Evolutionary conservation across 257 asterid species (phyloP), one percentile per base, ranked within the genome.

Genomic region (Solanum paucissectum): DNA sequence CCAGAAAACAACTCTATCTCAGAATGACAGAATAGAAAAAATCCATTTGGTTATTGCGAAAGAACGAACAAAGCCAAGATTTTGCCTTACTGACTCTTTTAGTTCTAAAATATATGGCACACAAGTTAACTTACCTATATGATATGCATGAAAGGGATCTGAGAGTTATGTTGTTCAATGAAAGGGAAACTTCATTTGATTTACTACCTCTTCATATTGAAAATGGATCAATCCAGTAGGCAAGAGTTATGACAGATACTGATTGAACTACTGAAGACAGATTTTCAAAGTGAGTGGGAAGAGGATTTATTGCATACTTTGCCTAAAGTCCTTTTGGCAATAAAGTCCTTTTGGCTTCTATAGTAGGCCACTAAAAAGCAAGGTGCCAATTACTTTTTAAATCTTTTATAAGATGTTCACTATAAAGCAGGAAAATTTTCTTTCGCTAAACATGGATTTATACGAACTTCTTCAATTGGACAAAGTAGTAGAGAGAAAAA

Each of bases 251-350:
- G 37, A 83, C 38, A 18, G 29, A 37, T 27, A 66, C 58, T 73
- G 86, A 55, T 68, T 46, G 90, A 85, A 89, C 42, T 81, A 87
- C 86, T 83, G 87, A 84, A 87, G 90, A 76, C 87, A 86, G 58
- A 89, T 91, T 69, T 88, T 89, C 38, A 75, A 87, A 76, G 77
- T 77, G 83, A 20, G 60, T 34, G 25, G 33, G 20, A 46, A 66
- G 89, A 90, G 32, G 85, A 90, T 85, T 85, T 76, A 89, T 86
- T 62, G 87, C 83, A 83, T 87, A 75, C 75, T 60, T 82, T 76
- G 86, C 40, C 69, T 34, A 64, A 74, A 37, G 58, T 83, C 86
- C 64, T 71, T 90, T 89, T 83, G 88, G 86, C 88, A 88, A 91
- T 87, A 90, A 92, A 87, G 86, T 60, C 87, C 34, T 85, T 73